A percentile compares a stretch with the other conserved stretches of the same genome.
These are phyloP conservation scores for Xylaria acuta DNA, from an alignment of 495 filamentous ascomycete genomes.

Conservation along the genomic window DNA sequence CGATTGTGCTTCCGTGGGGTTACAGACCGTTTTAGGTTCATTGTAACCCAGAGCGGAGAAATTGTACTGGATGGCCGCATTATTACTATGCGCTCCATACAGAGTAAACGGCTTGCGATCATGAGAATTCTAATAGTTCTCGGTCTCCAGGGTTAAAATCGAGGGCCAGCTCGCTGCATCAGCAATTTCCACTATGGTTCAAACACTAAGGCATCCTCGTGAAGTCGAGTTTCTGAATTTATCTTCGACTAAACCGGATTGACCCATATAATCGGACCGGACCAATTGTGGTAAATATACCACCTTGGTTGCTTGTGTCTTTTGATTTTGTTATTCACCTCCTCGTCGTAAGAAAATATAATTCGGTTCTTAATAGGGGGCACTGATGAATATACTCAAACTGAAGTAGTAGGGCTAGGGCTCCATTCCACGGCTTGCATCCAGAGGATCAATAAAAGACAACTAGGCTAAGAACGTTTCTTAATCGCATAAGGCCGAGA, in stretches of 20 bases:
- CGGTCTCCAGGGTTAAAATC: neutral
- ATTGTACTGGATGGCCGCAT: neutral
- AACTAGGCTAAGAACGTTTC: neutral
- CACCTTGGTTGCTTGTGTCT: neutral
- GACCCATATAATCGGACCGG: neutral
- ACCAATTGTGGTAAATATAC: too few species aligned
- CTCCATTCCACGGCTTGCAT: neutral
- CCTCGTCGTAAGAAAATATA: neutral
- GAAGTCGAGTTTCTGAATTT: neutral
- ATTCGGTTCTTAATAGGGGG: neutral
- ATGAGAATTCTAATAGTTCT: neutral
- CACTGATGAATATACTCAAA: neutral
- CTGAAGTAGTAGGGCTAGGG: neutral
- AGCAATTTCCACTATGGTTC: neutral
- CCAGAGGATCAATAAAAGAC: neutral
- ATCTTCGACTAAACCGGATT: neutral
- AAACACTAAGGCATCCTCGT: neutral
- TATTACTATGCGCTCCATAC: neutral
- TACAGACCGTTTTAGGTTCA: constrained; percentile 6
- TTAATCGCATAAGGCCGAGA: neutral
- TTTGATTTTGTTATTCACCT: neutral
- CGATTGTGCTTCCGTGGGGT: constrained; percentile 8
- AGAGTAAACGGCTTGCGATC: neutral
- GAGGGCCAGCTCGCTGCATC: neutral
- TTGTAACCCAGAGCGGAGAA: constrained; percentile 14